Base-by-base conservation (phyloP, 768 basidiomycete species). In the Crucibulum laeve region DNA sequence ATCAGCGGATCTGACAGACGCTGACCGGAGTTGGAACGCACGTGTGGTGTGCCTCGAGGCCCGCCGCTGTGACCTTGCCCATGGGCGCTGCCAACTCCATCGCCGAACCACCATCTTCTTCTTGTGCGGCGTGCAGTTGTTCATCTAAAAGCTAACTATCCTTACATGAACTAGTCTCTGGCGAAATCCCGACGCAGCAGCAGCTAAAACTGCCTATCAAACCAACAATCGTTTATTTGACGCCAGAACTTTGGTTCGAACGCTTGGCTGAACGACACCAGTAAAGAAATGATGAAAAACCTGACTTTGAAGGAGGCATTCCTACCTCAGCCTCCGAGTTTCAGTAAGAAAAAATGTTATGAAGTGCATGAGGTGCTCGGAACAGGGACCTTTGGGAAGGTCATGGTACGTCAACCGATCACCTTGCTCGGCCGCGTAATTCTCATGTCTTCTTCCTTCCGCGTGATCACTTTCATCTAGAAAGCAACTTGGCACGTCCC, bases 371-470 rank as follows among this genome's bases (percentile, higher is more conserved):
- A 84, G 22, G 71, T 81, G 3, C 69, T 94, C 3, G 93, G 93
- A 4, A 74, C 75, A 11, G 93, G 93, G 3, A 83, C 91, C 0
- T 96, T 95, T 64, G 93, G 93, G 19, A 90, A 91, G 59, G 95
- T 97, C 38, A 74, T 91, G 61, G 86, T 89, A 55, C 42, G 58
- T 58, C 43, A 37, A 28, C 28, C 24, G 14, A 30, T 14, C 4
- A n/a, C 28, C 44, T 35, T 40, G 25, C 45, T 23, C 14, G 17
- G 10, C 32, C 17, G 24, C 33, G 10, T 14, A 40, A 23, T 19
- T 21, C 5, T 14, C 23, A 17, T 43, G 40, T 39, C 25, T 42
- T 49, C 41, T 28, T 4, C 26, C 34, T 38, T 42, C 26, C 30
- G 44, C 36, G 39, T 43, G 36, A 24, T 40, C 24, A 25, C 11